Conservation (phyloP, 805 yeast genomes). For the Hanseniaspora lindneri region DNA sequence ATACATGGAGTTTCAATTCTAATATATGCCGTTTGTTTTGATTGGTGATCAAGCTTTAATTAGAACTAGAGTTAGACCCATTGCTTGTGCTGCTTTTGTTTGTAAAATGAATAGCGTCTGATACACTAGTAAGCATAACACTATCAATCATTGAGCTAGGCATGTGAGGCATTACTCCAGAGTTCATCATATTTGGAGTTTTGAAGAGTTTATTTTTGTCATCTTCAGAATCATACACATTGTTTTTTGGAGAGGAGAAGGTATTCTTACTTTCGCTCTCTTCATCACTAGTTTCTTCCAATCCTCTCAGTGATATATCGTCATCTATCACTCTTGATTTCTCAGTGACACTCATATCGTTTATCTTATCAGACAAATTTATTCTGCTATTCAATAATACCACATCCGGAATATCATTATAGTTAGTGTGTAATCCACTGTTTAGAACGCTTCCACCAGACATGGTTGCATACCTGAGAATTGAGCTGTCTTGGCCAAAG, state of each 20-base stretch:
- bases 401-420: conserved; percentile 13
- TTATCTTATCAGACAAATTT: conserved; percentile 2
- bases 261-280: background rate
- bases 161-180: conserved; percentile 9
- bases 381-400: conserved; percentile 8
- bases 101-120: conserved; percentile 9
- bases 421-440: conserved; percentile 2
- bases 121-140: conserved; percentile 8
- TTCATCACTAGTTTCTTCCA: conserved; percentile 15
- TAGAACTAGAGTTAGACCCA: background rate
- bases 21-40: too few relatives aligned
- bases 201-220: conserved; percentile 8
- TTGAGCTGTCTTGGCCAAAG: conserved; percentile 15
- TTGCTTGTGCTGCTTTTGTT: background rate
- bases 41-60: background rate
- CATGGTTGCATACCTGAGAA: conserved; percentile 16
- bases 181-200: conserved; percentile 14
- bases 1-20: too few relatives aligned
- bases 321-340: conserved; percentile 10
- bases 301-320: conserved; percentile 10
- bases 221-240: conserved; percentile 1
- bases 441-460: conserved; percentile 13
- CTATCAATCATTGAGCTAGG: conserved; percentile 11
- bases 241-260: background rate
- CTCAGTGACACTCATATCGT: background rate